Conservation (phyloP, 495 filamentous ascomycete genomes). For the Annulohypoxylon maeteangense region DNA sequence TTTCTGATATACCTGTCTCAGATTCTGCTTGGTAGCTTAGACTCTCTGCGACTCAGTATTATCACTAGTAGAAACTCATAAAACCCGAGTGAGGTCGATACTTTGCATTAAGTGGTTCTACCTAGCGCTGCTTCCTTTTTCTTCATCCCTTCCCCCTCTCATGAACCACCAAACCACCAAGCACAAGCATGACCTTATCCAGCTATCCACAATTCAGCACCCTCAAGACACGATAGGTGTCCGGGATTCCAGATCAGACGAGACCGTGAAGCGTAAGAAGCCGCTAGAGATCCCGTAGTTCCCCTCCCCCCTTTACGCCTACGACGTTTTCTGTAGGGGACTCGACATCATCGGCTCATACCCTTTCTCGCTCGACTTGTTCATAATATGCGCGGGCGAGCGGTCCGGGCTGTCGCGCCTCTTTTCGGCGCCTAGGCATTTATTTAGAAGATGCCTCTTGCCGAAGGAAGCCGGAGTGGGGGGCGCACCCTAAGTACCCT, state of each 20-base stretch:
- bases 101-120: constrained; percentile 13
- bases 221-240: neutral
- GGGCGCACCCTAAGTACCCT: constrained; percentile 35
- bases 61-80: neutral
- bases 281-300: neutral
- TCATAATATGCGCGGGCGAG: neutral
- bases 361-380: neutral
- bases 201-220: neutral
- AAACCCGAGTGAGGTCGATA: neutral
- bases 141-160: neutral
- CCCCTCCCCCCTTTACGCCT: neutral
- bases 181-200: neutral
- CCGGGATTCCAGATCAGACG: neutral
- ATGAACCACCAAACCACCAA: neutral
- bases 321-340: constrained; percentile 15
- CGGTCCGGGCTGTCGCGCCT: neutral
- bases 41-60: too few relatives aligned
- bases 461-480: neutral
- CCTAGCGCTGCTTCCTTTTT: neutral
- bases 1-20: neutral
- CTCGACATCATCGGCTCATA: constrained; percentile 14
- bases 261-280: neutral
- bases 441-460: neutral
- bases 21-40: neutral
- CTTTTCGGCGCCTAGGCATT: neutral